These are phyloP conservation scores for Metarhizium humberi DNA, from an alignment of 2,329 filamentous ascomycete genomes.

Conservation along the genomic window DNA sequence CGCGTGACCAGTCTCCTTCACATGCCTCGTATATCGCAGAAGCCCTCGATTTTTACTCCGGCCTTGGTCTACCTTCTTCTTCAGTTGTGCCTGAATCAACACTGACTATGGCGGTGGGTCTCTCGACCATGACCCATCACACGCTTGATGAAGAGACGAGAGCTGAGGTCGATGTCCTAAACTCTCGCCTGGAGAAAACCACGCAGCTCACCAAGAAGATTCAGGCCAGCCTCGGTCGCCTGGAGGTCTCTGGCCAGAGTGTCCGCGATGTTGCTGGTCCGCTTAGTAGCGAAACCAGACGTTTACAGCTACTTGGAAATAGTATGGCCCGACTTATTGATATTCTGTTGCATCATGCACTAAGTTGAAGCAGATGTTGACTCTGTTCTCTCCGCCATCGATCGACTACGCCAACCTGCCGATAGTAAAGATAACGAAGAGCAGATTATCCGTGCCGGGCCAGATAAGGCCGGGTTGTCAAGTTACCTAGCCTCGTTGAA, in stretches of 20 bases:
- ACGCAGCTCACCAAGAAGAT: conserved; percentile 93
- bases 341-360: conserved; percentile 1
- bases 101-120: conserved; percentile 40
- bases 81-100: neutral
- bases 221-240: conserved; percentile 70
- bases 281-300: conserved; percentile 85
- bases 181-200: conserved; percentile 78
- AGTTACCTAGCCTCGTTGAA: conserved; percentile 87
- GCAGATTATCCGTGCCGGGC: conserved; percentile 79
- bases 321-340: conserved; percentile 41
- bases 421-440: conserved; percentile 91
- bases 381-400: conserved; percentile 74
- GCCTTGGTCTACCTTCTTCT: too few species aligned
- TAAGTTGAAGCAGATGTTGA: conserved; percentile 60
- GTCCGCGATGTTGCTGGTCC: conserved; percentile 89
- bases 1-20: too few species aligned
- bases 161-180: conserved; percentile 61
- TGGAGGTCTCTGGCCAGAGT: conserved; percentile 82
- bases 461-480: conserved; percentile 69
- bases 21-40: too few species aligned
- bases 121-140: conserved; percentile 33
- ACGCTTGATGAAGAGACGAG: conserved; percentile 57
- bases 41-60: neutral
- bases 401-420: conserved; percentile 78
- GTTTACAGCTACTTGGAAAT: conserved; percentile 74